Percentiles rank a stretch among this genome's conserved stretches.
Evolutionary conservation across 495 filamentous ascomycete species (phyloP).

Genomic region (Neurospora sp.): DNA sequence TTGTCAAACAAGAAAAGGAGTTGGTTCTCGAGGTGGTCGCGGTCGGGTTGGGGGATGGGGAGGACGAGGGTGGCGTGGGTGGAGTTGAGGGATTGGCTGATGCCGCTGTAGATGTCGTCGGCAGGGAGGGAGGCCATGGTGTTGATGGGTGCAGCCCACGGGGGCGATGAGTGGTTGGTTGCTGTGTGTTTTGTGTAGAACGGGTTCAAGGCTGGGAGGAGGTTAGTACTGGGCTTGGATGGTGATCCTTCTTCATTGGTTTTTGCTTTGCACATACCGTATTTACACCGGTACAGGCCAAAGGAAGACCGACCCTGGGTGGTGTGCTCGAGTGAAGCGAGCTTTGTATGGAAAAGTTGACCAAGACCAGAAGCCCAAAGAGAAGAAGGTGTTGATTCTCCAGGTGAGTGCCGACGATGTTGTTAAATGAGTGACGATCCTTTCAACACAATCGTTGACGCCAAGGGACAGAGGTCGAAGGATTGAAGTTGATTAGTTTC

Average conservation of each 20-base stretch:
- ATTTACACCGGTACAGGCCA: not conserved
- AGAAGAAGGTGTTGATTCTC: not conserved
- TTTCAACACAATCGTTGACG: not conserved
- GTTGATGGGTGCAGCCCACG: not conserved
- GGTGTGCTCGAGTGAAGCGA: not conserved
- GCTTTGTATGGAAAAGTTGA: not conserved
- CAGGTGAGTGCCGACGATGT: not conserved
- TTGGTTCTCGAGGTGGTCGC: not conserved
- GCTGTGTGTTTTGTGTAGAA: not conserved
- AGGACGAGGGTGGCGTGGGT: not conserved
- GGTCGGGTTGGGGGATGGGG: not conserved
- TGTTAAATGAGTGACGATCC: not conserved
- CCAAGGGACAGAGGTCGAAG: not conserved
- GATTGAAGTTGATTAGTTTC: not conserved
- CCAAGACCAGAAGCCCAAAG: not conserved
- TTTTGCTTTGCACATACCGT: not conserved
- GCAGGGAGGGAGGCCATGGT: not conserved
- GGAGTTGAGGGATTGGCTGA: not conserved
- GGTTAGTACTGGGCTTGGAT: not conserved
- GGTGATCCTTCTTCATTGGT: not conserved
- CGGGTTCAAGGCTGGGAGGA: not conserved
- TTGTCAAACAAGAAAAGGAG: not conserved
- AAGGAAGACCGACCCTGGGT: not conserved
- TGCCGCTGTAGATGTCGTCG: not conserved
- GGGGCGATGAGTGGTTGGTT: not conserved